Evolutionary conservation across 352 stramenopile species (phyloP).

Genomic region (Phytophthora brassicae): DNA sequence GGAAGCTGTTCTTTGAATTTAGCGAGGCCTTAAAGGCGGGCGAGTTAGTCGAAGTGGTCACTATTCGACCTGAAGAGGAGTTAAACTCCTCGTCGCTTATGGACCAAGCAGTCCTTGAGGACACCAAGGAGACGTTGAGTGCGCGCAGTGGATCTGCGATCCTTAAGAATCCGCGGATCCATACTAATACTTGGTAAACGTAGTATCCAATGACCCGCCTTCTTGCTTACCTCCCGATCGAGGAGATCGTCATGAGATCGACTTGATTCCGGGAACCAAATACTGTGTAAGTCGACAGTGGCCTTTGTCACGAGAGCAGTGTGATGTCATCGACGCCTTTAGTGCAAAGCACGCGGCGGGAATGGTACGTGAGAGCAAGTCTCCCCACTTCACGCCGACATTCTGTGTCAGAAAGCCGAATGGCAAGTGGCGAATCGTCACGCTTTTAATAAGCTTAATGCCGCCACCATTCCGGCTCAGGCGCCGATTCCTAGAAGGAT

Average conservation of each 20-base stretch:
- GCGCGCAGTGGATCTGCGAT: too few relatives aligned
- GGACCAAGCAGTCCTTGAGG: too few relatives aligned
- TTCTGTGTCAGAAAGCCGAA: not conserved
- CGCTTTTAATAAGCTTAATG: not conserved
- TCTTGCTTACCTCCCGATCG: not conserved
- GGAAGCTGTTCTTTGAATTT: too few relatives aligned
- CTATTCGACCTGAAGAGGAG: too few relatives aligned
- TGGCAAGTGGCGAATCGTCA: not conserved
- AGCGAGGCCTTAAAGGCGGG: too few relatives aligned
- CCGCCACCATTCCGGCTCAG: not conserved
- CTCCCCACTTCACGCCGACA: not conserved
- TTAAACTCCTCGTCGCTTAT: too few relatives aligned
- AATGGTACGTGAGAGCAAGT: not conserved
- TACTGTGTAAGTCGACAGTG: not conserved
- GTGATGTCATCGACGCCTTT: not conserved
- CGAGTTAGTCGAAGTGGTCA: too few relatives aligned
- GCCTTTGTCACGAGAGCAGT: not conserved
- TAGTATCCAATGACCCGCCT: not conserved
- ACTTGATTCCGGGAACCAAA: not conserved
- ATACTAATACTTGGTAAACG: not conserved
- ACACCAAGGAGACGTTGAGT: too few relatives aligned
- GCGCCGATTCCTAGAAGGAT: not conserved
- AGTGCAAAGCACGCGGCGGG: too few relatives aligned
- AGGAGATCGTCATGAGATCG: not conserved
- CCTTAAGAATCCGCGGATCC: too few relatives aligned